Base-by-base conservation (phyloP, 345 rosid species). In the Aegle marmelos region DNA sequence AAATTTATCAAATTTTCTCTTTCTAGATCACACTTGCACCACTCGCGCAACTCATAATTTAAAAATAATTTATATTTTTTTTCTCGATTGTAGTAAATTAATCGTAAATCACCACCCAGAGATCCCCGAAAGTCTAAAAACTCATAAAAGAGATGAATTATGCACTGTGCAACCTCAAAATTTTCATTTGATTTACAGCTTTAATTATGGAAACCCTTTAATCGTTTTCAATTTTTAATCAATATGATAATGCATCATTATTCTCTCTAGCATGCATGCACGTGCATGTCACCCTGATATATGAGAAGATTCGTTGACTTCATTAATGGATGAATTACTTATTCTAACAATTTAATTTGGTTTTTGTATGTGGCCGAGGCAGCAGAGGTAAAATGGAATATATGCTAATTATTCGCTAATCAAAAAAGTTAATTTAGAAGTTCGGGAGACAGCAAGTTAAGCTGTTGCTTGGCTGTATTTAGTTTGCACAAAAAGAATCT, bases 31-130 rank as follows among this genome's bases (percentile, higher is more conserved):
- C 69, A 63, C 45, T 68, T 8, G 80, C 87, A 72, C 85, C 93
- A 85, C 89, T 88, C 94, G 91, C 91, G 97, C 91, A 89, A 85
- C 88, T 54, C 68, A 22, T 39, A 36, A 36, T 80, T 73, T 33
- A 73, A 72, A 41, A 77, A 14, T 71, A 34, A 31, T 76, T 78
- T 39, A 31, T 53, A 41, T 50, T 48, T 33, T 50, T 56, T 34
- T 53, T 63, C 78, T 70, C 71, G 79, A 76, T 81, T 70, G 68
- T 72, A 70, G 76, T 48, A 36, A 27, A 50, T 72, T 62, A 57
- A 30, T 76, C 75, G 33, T 9, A 72, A 25, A 25, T 30, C 37
- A 60, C 68, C 76, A 39, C 53, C 9, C 27, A 2, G 39, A 73
- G 62, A 75, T 63, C 48, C 70, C 24, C 33, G 41, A 45, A 63